These are phyloP conservation scores for Chlorophyllum brunneum DNA, from an alignment of 768 basidiomycete species.

Conservation along the genomic window DNA sequence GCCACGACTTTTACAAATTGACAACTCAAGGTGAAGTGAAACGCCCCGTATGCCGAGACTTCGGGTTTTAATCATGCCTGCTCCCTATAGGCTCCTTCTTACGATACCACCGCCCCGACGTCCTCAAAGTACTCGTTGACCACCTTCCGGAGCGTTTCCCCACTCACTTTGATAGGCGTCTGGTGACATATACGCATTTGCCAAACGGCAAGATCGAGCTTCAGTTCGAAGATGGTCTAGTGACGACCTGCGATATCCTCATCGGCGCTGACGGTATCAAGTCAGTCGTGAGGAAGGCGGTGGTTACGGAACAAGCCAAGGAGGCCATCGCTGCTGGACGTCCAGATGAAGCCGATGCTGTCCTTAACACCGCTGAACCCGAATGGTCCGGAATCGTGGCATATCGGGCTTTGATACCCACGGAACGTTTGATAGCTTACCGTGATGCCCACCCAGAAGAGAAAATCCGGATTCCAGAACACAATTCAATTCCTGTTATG, in stretches of 20 bases:
- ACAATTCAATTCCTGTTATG: conserved; percentile 22
- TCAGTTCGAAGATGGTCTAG: conserved; percentile 43
- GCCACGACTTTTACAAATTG: conserved; percentile 18
- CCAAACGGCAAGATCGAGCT: conserved; percentile 21
- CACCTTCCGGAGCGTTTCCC: conserved; percentile 33
- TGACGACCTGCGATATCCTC: conserved; percentile 46
- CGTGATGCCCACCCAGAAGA: conserved; percentile 21
- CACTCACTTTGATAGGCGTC: conserved; percentile 37
- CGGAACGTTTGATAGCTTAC: conserved; percentile 20
- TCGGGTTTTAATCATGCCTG: neutral
- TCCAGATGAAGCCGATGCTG: conserved; percentile 12
- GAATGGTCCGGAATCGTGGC: conserved; percentile 37
- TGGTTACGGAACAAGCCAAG: conserved; percentile 20
- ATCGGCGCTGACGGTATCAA: conserved; percentile 37
- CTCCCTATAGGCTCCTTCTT: conserved; percentile 19
- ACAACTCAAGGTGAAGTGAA: conserved; percentile 17
- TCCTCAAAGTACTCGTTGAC: conserved; percentile 42
- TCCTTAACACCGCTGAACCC: conserved; percentile 21
- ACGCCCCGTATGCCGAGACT: neutral
- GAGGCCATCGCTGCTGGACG: conserved; percentile 13
- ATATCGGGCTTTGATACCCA: conserved; percentile 31
- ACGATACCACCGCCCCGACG: conserved; percentile 47
- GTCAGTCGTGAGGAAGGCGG: conserved; percentile 26
- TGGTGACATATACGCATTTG: conserved; percentile 35
- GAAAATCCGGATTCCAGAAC: conserved; percentile 21